phyloP scores from a whole-genome alignment of 23 red algal genomes.

The Gracilaria caudata region DNA sequence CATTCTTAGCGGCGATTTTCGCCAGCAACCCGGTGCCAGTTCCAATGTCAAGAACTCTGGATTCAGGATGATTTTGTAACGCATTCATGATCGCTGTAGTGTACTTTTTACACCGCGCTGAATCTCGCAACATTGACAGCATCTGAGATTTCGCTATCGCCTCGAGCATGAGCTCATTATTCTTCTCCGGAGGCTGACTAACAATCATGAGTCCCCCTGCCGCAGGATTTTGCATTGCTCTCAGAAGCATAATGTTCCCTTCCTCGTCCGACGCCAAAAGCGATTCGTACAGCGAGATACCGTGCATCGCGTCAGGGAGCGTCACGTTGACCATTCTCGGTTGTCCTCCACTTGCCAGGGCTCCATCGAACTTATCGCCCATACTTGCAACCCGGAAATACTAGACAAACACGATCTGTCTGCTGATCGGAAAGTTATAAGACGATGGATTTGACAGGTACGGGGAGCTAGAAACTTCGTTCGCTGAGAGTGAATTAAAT shows the following conservation, averaged over 20 bases:
- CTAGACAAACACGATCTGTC: background rate
- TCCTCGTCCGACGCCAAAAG: conserved; percentile 38
- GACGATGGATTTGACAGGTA: background rate
- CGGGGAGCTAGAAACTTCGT: too few relatives aligned
- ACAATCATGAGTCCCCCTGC: conserved; percentile 48
- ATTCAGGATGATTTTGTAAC: background rate
- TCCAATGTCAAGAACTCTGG: conserved; percentile 66
- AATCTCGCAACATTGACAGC: conserved; percentile 59
- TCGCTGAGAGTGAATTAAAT: too few relatives aligned
- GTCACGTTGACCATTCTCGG: background rate
- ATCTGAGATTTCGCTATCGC: conserved; percentile 67
- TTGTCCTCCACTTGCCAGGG: conserved; percentile 21
- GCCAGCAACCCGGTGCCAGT: conserved; percentile 67
- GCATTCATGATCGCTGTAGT: conserved; percentile 10
- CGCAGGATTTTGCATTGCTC: conserved; percentile 47
- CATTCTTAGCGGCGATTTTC: conserved; percentile 55
- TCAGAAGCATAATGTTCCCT: conserved; percentile 39
- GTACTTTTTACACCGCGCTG: conserved; percentile 51
- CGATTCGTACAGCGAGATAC: conserved; percentile 43
- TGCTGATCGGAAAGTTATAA: background rate
- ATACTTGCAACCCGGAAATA: background rate
- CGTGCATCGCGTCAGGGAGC: conserved; percentile 37
- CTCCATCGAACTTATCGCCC: conserved; percentile 69
- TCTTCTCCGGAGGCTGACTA: conserved; percentile 2
- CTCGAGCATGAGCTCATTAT: conserved; percentile 11